Percentiles rank a stretch among this genome's conserved stretches.
Conservation (phyloP, 2,329 filamentous ascomycete genomes). For the Cordyceps cateniannulata region DNA sequence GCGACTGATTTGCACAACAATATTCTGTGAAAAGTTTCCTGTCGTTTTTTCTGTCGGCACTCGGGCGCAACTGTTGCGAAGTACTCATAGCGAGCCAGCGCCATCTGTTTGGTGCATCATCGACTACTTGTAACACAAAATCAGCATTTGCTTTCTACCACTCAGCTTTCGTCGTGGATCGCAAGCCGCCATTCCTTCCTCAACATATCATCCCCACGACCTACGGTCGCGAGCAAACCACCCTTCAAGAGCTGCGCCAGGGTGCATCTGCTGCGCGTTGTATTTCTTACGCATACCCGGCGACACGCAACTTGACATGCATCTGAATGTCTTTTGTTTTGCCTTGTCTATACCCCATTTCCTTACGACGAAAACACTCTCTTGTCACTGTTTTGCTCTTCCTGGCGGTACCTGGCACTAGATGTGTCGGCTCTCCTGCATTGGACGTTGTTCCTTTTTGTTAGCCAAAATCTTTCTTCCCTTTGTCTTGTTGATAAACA, state of each 20-base stretch:
- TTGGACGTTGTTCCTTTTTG: slow-evolving; percentile 5
- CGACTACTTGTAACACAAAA: background rate
- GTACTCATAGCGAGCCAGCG: background rate
- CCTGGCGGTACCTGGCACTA: background rate
- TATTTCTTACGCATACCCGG: slow-evolving; percentile 1
- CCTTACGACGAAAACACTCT: slow-evolving; percentile 8
- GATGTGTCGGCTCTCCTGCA: background rate
- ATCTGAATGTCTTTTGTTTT: slow-evolving; percentile 8
- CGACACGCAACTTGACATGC: slow-evolving; percentile 7
- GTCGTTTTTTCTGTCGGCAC: background rate
- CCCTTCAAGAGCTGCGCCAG: background rate
- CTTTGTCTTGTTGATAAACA: slow-evolving; percentile 5
- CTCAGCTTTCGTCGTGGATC: background rate
- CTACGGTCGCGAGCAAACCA: background rate
- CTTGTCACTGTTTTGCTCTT: background rate
- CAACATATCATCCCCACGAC: background rate
- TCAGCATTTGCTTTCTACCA: background rate
- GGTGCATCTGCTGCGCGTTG: background rate
- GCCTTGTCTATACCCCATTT: slow-evolving; percentile 12
- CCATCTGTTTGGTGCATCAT: background rate
- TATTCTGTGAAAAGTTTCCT: background rate
- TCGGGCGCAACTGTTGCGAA: background rate
- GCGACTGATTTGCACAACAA: background rate
- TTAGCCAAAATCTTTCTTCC: background rate
- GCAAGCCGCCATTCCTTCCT: background rate